phyloP scores from a whole-genome alignment of 2,329 filamentous ascomycete species.

The Xylaria sp. region DNA sequence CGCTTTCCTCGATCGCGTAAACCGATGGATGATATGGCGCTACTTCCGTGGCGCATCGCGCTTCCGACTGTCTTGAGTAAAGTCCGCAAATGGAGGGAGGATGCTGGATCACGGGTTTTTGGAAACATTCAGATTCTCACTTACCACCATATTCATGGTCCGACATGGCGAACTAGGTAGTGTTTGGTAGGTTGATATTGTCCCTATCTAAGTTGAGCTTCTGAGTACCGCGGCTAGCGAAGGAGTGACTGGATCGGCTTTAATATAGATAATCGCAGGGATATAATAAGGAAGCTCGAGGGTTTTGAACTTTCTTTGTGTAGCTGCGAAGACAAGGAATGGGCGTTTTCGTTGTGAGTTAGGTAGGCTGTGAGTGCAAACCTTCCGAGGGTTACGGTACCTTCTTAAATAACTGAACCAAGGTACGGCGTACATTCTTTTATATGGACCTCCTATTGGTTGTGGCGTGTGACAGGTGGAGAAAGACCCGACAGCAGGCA shows the following conservation, averaged over 20 bases:
- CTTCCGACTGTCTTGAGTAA: not conserved
- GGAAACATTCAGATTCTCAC: slow-evolving; percentile 44
- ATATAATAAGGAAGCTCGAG: not conserved
- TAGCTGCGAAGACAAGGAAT: slow-evolving; percentile 22
- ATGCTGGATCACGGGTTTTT: not conserved
- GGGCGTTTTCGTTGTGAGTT: slow-evolving; percentile 25
- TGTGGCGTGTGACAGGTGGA: not conserved
- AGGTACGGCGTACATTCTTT: not conserved
- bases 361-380: slow-evolving; percentile 12
- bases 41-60: not conserved
- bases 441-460: slow-evolving; percentile 1
- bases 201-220: not conserved
- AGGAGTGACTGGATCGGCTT: not conserved
- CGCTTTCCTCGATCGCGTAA: not conserved
- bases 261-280: not conserved
- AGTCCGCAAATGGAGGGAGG: not conserved
- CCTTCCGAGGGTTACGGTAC: slow-evolving; percentile 4
- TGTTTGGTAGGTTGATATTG: slow-evolving; percentile 1
- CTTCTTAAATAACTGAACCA: slow-evolving; percentile 12
- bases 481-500: not conserved
- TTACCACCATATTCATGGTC: slow-evolving; percentile 73
- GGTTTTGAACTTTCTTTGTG: not conserved
- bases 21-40: not conserved
- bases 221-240: not conserved
- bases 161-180: slow-evolving; percentile 60